Evolutionary conservation across 768 basidiomycete genomes (phyloP), one percentile per base, ranked within the genome.

Genomic region (Ramaria rubella): DNA sequence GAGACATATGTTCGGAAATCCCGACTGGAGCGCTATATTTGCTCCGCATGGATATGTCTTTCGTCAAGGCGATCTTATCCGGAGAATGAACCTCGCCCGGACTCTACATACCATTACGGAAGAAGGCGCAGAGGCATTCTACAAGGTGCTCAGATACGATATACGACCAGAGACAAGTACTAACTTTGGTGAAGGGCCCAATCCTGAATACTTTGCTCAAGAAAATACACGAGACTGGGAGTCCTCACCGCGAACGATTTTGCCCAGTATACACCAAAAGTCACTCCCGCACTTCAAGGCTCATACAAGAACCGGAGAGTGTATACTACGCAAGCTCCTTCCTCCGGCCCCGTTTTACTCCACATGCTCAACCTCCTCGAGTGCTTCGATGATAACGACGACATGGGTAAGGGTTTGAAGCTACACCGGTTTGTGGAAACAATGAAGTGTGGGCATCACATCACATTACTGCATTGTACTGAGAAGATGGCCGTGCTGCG

Each of bases 291-390:
- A 5, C 73, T 98, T 40, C 68, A 85, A 64, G 88, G 91, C 7
- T 83, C 79, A 0, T 99, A 90, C 69, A 79, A 78, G n/a, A 83
- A 83, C 42, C 81, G 82, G 62, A 90, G 80, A 60, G 75, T 98
- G 38, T 96, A 91, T 69, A 94, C 92, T 0, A 78, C 87, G 0
- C 81, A 84, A 63, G 86, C 91, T 12, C 96, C 96, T 4, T 85
- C 87, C 8, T 87, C 87, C 11, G 94, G 95, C 5, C 86, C 90
- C 6, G 90, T 89, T n/a, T 72, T 98, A 40, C 72, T 96, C 36
- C 87, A 92, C 66, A 87, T 97, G 78, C 73, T 98, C n/a, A 96
- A 97, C 66, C 68, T 94, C 19, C 72, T 95, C 45, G 94, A 96
- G 65, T 76, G 78, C n/a, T 97, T 80, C 64, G 72, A n/a, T n/a